Evolutionary conservation across 352 stramenopile genomes (phyloP), one percentile per base, ranked within the genome.

Genomic region (Pythium periplocum): DNA sequence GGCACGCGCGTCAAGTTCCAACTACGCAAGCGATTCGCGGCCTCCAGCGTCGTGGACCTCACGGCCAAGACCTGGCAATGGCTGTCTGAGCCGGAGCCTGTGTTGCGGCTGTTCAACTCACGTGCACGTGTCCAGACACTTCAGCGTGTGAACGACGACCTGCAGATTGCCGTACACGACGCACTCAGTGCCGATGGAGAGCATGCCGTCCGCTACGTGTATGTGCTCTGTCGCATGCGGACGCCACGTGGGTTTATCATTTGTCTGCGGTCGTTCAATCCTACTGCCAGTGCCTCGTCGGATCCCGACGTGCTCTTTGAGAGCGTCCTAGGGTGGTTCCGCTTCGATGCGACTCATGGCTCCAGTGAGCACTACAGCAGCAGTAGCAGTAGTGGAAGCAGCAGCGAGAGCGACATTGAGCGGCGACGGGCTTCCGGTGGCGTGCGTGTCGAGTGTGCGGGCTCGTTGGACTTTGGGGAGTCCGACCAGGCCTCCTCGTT

Each of bases 141-240:
- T 9, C 76, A 90, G 64, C 70, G 71, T n/a, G 70, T 90, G 57
- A 83, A 85, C 41, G 78, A 86, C 17, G 76, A 90, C 53, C 77
- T 78, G 12, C 71, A 86, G 45, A 69, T 90, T 33, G 76, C 76
- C 36, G 51, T 90, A 59, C 74, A 78, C n/a, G 77, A 86, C 56
- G 67, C 66, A 4, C 12, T 57, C 33, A 82, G 68, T 36, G 62
- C 71, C 3, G 71, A 82, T 45, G 64, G 55, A 10, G 26, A 49
- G n/a, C 74, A 69, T 41, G 51, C 83, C 31, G 75, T 81, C 36
- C 78, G 78, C 45, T 83, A 66, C 33, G 76, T 87, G 47, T 83
- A 90, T 59, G 57, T 90, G 53, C 64, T 90, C 49, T 86, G 83
- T 53, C 74, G 78, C 35, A 75, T 90, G 50, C 78, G 78, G 17